A percentile compares a stretch with the other conserved stretches of the same genome.
phyloP scores from a whole-genome alignment of 2,329 filamentous ascomycete species.

The Paracamarosporium sp. region DNA sequence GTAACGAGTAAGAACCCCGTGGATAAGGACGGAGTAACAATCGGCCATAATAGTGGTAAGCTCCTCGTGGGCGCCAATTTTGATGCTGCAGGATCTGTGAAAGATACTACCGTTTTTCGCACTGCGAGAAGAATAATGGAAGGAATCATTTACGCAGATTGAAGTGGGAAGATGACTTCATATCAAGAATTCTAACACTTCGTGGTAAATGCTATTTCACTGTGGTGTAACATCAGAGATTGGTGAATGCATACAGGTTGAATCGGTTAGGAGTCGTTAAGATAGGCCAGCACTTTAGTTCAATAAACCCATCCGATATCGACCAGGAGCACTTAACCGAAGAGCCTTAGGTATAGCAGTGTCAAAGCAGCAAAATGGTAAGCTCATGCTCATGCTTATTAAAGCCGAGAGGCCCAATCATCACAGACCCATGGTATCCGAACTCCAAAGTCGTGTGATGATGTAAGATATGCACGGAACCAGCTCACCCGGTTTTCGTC shows the following conservation, averaged over 20 bases:
- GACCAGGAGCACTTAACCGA: neutral
- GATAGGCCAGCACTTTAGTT: neutral
- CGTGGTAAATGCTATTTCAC: neutral
- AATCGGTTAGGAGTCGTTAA: too few relatives aligned
- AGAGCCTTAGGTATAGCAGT: neutral
- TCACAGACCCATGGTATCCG: too few relatives aligned
- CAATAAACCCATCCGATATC: too few relatives aligned
- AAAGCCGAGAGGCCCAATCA: too few relatives aligned
- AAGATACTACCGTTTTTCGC: conserved; percentile 28
- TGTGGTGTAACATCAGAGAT: too few relatives aligned
- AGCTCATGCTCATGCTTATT: too few relatives aligned
- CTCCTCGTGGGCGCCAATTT: conserved; percentile 29
- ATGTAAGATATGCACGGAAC: neutral
- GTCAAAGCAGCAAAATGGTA: neutral
- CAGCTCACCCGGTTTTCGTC: neutral
- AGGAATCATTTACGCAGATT: conserved; percentile 28
- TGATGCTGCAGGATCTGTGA: conserved; percentile 17
- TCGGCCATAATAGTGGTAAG: conserved; percentile 33
- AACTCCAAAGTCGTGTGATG: too few relatives aligned
- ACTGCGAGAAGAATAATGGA: conserved; percentile 35
- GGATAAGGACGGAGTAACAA: conserved; percentile 24
- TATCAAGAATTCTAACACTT: too few relatives aligned
- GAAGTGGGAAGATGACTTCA: neutral
- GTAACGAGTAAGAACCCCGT: conserved; percentile 15
- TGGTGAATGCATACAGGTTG: too few relatives aligned